Base-by-base conservation (phyloP, 148 eudicot species). In the Rhododendron henanense region DNA sequence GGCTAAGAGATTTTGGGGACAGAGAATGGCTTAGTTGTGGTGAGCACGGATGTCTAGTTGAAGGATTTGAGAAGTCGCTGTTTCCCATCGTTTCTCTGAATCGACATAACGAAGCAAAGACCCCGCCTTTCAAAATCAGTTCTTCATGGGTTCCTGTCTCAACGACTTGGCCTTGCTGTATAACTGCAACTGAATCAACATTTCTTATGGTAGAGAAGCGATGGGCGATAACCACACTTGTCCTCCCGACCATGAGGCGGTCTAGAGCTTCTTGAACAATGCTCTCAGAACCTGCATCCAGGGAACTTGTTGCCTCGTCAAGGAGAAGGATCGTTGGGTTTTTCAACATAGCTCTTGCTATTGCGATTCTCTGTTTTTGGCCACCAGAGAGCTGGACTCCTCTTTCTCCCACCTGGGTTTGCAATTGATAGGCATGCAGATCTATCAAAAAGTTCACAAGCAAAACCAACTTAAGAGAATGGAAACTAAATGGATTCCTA, bases 331-430 rank as follows among this genome's bases (percentile, higher is more conserved):
- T 95, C 85, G 94, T 97, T 0, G 98, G 99, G 90, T 97, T 89
- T 89, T 97, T 97, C 74, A 97, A 88, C 99, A 97, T 97, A 25
- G 99, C 99, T 88, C 99, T 92, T n/a, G 99, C 99, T 41, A 97
- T 95, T 9, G 98, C 98, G 19, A 97, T 95, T 88, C 99, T 93
- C 89, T 97, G 99, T 78, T 97, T 97, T 82, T 97, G 98, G 35
- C 99, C 99, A 81, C 99, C 99, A 0, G 99, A 97, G 55, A 97
- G 98, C 82, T 97, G 99, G 87, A 95, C 93, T 18, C 99, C 99
- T 73, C 98, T 95, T 89, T 97, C 98, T 65, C 99, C 99, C 45
- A 95, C 98, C 98, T 95, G 87, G 71, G 57, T 67, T 75, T 65
- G 77, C 11, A 25, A 86, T 53, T 44, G 39, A 65, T 67, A 31